Conservation (phyloP, 2,329 filamentous ascomycete genomes). For the Aspergillus ustus region DNA sequence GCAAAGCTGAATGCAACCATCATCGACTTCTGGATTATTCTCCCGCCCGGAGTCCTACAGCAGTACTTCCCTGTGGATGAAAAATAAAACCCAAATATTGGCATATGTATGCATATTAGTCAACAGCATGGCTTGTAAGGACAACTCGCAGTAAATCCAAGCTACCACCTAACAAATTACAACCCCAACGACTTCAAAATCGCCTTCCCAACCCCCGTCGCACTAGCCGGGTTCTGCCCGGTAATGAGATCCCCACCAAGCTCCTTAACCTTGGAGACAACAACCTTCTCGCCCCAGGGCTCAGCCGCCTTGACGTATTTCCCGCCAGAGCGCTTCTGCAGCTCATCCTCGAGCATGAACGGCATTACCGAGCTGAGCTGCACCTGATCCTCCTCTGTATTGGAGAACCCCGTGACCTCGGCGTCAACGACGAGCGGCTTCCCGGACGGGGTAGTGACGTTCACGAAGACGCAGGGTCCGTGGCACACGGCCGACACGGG, state of each 20-base stretch:
- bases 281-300: slow-evolving; percentile 52
- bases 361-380: slow-evolving; percentile 47
- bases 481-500: slow-evolving; percentile 56
- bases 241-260: slow-evolving; percentile 47
- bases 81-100: too few relatives aligned
- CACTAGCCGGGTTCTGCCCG: slow-evolving; percentile 54
- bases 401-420: slow-evolving; percentile 53
- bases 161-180: neutral
- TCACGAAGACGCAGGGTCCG: slow-evolving; percentile 49
- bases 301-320: slow-evolving; percentile 51
- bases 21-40: too few relatives aligned
- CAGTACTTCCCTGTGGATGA: too few relatives aligned
- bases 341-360: slow-evolving; percentile 51
- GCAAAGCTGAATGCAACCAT: too few relatives aligned
- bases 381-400: slow-evolving; percentile 51
- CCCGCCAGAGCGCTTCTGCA: slow-evolving; percentile 44
- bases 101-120: too few relatives aligned
- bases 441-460: slow-evolving; percentile 50
- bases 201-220: slow-evolving; percentile 48
- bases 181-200: slow-evolving; percentile 40
- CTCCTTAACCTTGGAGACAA: slow-evolving; percentile 34
- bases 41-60: too few relatives aligned
- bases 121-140: too few relatives aligned
- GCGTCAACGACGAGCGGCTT: slow-evolving; percentile 45
- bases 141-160: neutral